Conservation (phyloP, 306 rosid species). For the Pterocarpus santalinus region DNA sequence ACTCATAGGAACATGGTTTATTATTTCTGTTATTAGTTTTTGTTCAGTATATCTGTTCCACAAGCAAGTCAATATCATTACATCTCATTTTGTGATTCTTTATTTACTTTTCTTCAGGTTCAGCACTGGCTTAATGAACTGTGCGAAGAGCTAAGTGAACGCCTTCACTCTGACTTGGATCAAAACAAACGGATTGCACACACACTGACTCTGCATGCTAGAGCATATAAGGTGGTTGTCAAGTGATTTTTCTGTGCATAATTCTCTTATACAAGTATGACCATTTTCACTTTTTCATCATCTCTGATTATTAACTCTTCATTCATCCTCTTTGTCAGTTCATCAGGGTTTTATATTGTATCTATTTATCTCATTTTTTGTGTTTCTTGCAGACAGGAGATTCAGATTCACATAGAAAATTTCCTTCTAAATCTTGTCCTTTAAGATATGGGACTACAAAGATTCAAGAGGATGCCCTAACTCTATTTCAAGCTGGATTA, state of each 20-base stretch:
- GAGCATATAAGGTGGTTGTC: constrained; percentile 72
- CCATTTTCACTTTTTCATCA: constrained; percentile 21
- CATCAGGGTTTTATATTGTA: constrained; percentile 8
- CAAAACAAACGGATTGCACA: constrained; percentile 88
- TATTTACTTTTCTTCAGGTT: constrained; percentile 62
- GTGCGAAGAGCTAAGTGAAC: constrained; percentile 87
- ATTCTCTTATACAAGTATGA: constrained; percentile 30
- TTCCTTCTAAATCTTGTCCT: constrained; percentile 95
- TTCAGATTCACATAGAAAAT: constrained; percentile 76
- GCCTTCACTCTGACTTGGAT: constrained; percentile 79
- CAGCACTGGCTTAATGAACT: constrained; percentile 88
- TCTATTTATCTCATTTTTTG: constrained; percentile 42
- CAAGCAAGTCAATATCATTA: constrained; percentile 16
- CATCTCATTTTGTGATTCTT: constrained; percentile 17
- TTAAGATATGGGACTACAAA: constrained; percentile 83
- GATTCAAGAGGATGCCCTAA: constrained; percentile 94
- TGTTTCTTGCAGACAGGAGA: constrained; percentile 68
- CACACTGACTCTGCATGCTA: constrained; percentile 81
- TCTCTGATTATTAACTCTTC: constrained; percentile 23
- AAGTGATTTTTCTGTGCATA: constrained; percentile 32
- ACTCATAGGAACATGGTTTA: not conserved
- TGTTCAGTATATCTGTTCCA: not conserved
- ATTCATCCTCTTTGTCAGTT: constrained; percentile 4
- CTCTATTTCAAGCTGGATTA: constrained; percentile 83
- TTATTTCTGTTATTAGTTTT: not conserved